Conservation (phyloP, 495 filamentous ascomycete genomes). For the Penicillium psychrofluorescens region DNA sequence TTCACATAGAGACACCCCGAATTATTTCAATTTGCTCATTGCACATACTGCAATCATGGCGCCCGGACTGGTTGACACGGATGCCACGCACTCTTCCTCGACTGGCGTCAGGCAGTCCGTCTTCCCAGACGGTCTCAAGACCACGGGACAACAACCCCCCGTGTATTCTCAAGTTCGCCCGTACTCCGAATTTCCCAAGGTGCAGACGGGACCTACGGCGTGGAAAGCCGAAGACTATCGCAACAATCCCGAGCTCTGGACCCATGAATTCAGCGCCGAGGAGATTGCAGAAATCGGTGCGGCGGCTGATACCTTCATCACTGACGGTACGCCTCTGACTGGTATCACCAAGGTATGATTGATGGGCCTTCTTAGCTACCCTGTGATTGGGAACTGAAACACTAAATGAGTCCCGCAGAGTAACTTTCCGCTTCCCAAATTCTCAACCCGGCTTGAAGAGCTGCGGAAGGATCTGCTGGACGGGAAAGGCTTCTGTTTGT, state of each 20-base stretch:
- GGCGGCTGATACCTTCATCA: conserved; percentile 62
- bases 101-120: conserved; percentile 15
- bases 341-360: conserved; percentile 59
- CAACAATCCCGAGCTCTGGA: conserved; percentile 66
- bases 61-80: conserved; percentile 6
- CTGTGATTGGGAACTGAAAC: background rate
- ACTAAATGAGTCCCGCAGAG: background rate
- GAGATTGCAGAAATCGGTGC: conserved; percentile 63
- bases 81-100: background rate
- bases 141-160: conserved; percentile 75
- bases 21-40: background rate
- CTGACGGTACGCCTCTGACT: conserved; percentile 53
- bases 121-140: conserved; percentile 55
- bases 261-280: conserved; percentile 56
- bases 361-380: background rate
- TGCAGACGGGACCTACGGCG: conserved; percentile 67
- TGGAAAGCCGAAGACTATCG: conserved; percentile 71
- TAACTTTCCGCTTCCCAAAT: conserved; percentile 50
- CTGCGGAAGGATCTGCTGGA: conserved; percentile 64
- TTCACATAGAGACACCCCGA: background rate
- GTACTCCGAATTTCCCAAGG: conserved; percentile 66
- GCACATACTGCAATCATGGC: conserved; percentile 6
- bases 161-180: conserved; percentile 57
- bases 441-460: conserved; percentile 43
- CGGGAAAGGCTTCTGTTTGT: conserved; percentile 77